Evolutionary conservation across 345 rosid genomes (phyloP).

Genomic region (Melastoma malabathricum): DNA sequence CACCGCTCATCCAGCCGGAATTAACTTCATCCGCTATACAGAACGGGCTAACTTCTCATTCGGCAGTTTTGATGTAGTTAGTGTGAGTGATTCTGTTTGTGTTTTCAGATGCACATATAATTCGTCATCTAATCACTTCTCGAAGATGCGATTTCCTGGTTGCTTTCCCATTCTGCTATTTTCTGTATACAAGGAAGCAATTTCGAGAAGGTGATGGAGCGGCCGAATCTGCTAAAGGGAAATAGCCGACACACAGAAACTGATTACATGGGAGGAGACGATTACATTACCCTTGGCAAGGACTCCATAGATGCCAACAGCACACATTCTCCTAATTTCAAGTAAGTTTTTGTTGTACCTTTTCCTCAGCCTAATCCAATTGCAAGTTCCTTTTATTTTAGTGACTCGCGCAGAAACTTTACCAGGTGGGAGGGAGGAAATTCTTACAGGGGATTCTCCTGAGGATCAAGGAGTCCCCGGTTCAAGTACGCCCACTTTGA

Average conservation of each 20-base stretch:
- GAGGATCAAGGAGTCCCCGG: too few species aligned
- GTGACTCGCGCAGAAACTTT: slow-evolving; percentile 6
- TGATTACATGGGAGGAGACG: slow-evolving; percentile 15
- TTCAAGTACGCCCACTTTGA: slow-evolving; percentile 12
- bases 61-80: not conserved
- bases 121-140: too few species aligned
- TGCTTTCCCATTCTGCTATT: not conserved
- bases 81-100: too few species aligned
- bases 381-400: too few species aligned
- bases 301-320: not conserved
- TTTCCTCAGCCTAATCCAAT: too few species aligned
- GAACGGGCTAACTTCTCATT: slow-evolving; percentile 17
- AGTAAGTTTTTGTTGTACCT: not conserved
- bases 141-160: too few species aligned
- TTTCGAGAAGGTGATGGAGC: slow-evolving; percentile 10
- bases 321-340: not conserved
- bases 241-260: not conserved
- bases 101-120: too few species aligned
- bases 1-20: slow-evolving; percentile 8
- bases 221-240: slow-evolving; percentile 6
- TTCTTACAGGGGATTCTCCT: slow-evolving; percentile 4
- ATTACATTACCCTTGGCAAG: slow-evolving; percentile 1
- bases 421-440: slow-evolving; percentile 9
- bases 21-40: not conserved
- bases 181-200: slow-evolving; percentile 10